Percentiles rank a stretch among this genome's conserved stretches.
Evolutionary conservation across 2,329 filamentous ascomycete genomes (phyloP).

Genomic region (Penicillium sclerotigenum): DNA sequence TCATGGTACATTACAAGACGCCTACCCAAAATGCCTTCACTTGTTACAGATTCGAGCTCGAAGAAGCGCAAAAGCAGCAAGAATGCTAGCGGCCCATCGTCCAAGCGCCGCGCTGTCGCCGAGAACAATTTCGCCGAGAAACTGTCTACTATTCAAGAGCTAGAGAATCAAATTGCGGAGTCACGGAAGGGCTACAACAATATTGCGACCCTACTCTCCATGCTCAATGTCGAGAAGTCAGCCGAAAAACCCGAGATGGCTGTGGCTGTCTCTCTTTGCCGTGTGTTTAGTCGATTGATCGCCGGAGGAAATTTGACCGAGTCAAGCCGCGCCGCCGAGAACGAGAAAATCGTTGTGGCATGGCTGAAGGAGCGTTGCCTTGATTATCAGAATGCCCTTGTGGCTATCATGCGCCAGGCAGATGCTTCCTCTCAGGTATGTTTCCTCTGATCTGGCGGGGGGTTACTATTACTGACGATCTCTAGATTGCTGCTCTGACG

Average conservation of each 20-base stretch:
- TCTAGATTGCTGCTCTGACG: slow-evolving; percentile 66
- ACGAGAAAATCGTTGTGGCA: slow-evolving; percentile 68
- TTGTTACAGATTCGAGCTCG: slow-evolving; percentile 25
- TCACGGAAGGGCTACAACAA: slow-evolving; percentile 92
- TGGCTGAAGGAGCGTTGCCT: slow-evolving; percentile 75
- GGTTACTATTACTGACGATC: slow-evolving; percentile 11
- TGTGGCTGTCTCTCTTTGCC: slow-evolving; percentile 76
- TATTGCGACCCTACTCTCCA: slow-evolving; percentile 68
- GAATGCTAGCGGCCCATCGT: slow-evolving; percentile 38
- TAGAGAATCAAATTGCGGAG: slow-evolving; percentile 78
- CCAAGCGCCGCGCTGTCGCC: slow-evolving; percentile 46
- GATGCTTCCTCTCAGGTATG: slow-evolving; percentile 55
- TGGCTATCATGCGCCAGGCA: slow-evolving; percentile 58
- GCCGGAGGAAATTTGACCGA: slow-evolving; percentile 68
- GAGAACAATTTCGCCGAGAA: slow-evolving; percentile 51
- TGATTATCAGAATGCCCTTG: slow-evolving; percentile 65
- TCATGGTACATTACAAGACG: slow-evolving; percentile 13
- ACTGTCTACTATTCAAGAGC: slow-evolving; percentile 65
- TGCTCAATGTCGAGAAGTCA: slow-evolving; percentile 51
- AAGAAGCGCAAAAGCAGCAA: slow-evolving; percentile 44
- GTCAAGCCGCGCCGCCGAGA: slow-evolving; percentile 64
- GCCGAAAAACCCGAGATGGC: slow-evolving; percentile 59
- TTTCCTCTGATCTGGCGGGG: neutral
- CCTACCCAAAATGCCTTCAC: slow-evolving; percentile 28
- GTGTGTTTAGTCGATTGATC: slow-evolving; percentile 79